These are phyloP conservation scores for Phialemonium atrogriseum DNA, from an alignment of 2,329 filamentous ascomycete species.

Conservation along the genomic window DNA sequence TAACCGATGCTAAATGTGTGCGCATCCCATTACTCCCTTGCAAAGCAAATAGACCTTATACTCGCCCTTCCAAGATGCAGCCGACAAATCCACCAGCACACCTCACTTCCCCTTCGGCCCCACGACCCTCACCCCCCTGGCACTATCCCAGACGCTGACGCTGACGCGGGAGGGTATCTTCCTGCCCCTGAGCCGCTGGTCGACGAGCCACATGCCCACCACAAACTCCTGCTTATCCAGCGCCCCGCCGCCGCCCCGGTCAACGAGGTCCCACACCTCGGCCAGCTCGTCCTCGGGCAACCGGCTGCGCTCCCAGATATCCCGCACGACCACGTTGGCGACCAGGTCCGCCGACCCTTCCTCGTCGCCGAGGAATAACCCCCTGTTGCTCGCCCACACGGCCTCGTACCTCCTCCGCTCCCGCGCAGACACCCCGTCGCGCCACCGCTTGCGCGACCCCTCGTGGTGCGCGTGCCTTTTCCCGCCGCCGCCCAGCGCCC, in stretches of 20 bases:
- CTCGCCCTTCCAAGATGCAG: too few relatives aligned
- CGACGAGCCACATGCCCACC: constrained; percentile 74
- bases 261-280: constrained; percentile 72
- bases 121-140: constrained; percentile 34
- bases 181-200: constrained; percentile 69
- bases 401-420: constrained; percentile 78
- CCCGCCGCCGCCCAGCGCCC: constrained; percentile 36
- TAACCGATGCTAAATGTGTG: too few relatives aligned
- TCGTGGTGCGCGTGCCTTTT: constrained; percentile 70
- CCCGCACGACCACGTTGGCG: constrained; percentile 58
- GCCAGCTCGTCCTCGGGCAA: constrained; percentile 60
- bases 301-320: constrained; percentile 67
- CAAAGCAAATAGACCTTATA: too few relatives aligned
- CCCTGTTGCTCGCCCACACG: constrained; percentile 76
- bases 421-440: constrained; percentile 61
- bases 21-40: too few relatives aligned
- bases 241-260: constrained; percentile 43
- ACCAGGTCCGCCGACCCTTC: constrained; percentile 41
- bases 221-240: constrained; percentile 67
- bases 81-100: too few relatives aligned
- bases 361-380: constrained; percentile 33
- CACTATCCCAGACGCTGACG: constrained; percentile 71
- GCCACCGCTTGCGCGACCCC: constrained; percentile 67
- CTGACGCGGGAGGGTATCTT: constrained; percentile 66
- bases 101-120: constrained; percentile 14